A percentile compares a stretch with the other conserved stretches of the same genome.
These are phyloP conservation scores for Evernia prunastri DNA, from an alignment of 495 filamentous ascomycete genomes.

Conservation along the genomic window DNA sequence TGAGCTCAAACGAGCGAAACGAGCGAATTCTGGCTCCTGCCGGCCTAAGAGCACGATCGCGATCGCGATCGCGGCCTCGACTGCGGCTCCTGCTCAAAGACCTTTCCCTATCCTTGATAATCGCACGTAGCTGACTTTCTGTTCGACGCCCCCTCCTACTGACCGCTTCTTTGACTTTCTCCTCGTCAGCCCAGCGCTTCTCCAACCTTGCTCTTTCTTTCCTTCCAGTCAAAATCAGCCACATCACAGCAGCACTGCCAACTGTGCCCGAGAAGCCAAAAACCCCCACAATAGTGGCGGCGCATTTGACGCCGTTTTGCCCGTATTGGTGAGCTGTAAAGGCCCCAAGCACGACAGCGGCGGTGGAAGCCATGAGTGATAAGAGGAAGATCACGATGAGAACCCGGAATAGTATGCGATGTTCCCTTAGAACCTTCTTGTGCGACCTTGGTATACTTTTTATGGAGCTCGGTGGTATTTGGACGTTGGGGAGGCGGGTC, in stretches of 20 bases:
- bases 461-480: constrained; percentile 13
- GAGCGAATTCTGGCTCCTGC: not conserved
- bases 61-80: constrained; percentile 10
- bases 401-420: not conserved
- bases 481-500: constrained; percentile 1
- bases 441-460: constrained; percentile 5
- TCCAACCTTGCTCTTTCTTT: constrained; percentile 8
- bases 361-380: not conserved
- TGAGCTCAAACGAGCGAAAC: not conserved
- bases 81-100: constrained; percentile 3
- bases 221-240: constrained; percentile 7
- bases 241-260: not conserved
- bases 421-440: constrained; percentile 5
- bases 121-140: not conserved
- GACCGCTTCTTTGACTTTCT: constrained; percentile 1
- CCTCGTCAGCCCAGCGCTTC: constrained; percentile 5
- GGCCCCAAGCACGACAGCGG: constrained; percentile 8
- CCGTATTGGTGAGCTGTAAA: not conserved
- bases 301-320: not conserved
- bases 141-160: not conserved
- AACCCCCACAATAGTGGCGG: constrained; percentile 10
- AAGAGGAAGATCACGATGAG: constrained; percentile 2
- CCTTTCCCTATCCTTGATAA: constrained; percentile 7
- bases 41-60: not conserved
- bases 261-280: constrained; percentile 3